These are phyloP conservation scores for Hypholoma fasciculare DNA, from an alignment of 768 basidiomycete genomes.

Conservation along the genomic window DNA sequence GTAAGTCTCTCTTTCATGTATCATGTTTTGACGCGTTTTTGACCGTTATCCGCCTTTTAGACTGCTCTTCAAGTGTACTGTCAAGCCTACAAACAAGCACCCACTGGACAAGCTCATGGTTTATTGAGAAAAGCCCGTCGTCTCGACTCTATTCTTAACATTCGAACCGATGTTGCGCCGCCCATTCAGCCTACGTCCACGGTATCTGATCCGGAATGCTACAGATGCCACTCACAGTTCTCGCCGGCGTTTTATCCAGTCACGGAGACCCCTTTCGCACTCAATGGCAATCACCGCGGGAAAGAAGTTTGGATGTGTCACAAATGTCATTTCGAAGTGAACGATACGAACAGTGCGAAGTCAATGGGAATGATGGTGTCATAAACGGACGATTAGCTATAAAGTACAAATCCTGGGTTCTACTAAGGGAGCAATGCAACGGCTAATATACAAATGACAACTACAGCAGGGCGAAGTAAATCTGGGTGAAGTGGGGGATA, in stretches of 20 bases:
- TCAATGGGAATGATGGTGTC: slow-evolving; percentile 36
- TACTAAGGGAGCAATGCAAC: slow-evolving; percentile 26
- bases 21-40: background rate
- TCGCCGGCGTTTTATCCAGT: slow-evolving; percentile 74
- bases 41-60: slow-evolving; percentile 36
- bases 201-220: slow-evolving; percentile 48
- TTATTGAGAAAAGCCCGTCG: slow-evolving; percentile 88
- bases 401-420: slow-evolving; percentile 34
- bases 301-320: slow-evolving; percentile 42
- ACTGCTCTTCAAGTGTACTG: slow-evolving; percentile 90
- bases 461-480: slow-evolving; percentile 18
- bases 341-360: slow-evolving; percentile 26
- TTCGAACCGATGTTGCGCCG: slow-evolving; percentile 36
- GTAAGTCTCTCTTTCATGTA: slow-evolving; percentile 39
- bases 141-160: slow-evolving; percentile 70
- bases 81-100: slow-evolving; percentile 80
- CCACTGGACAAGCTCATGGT: slow-evolving; percentile 71
- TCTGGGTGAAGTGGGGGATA: slow-evolving; percentile 16
- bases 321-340: slow-evolving; percentile 42
- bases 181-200: slow-evolving; percentile 19
- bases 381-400: slow-evolving; percentile 30
- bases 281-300: slow-evolving; percentile 13
- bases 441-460: slow-evolving; percentile 32
- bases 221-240: slow-evolving; percentile 63
- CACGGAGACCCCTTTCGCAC: slow-evolving; percentile 11